phyloP scores from a whole-genome alignment of 2,329 filamentous ascomycete species.

The Balansia obtecta region DNA sequence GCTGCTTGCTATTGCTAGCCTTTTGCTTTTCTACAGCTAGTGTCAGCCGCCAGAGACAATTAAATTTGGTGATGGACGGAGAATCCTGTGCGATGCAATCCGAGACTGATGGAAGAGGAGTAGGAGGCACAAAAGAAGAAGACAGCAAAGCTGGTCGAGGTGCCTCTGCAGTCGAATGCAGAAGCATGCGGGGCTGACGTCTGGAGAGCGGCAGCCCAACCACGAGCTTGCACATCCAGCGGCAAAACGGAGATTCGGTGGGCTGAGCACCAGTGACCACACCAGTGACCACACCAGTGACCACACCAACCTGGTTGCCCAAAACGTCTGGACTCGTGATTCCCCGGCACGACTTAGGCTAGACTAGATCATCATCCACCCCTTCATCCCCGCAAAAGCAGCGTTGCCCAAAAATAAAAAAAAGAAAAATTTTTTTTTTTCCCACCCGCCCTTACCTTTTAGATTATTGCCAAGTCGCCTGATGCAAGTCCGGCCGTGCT shows the following conservation, averaged over 20 bases:
- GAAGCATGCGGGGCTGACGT: neutral
- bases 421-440: too few species aligned
- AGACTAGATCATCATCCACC: neutral
- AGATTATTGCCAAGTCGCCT: neutral
- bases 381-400: neutral
- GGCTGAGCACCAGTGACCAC: too few species aligned
- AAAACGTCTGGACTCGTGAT: too few species aligned
- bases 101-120: neutral
- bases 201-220: neutral
- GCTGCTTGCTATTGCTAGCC: too few species aligned
- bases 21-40: neutral
- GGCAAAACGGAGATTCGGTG: too few species aligned
- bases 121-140: neutral
- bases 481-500: neutral
- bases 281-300: too few species aligned
- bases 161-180: slow-evolving; percentile 2
- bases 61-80: neutral
- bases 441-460: neutral
- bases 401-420: neutral
- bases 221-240: neutral
- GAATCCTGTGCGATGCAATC: neutral
- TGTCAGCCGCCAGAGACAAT: neutral
- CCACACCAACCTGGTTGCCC: too few species aligned
- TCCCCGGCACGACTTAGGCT: too few species aligned
- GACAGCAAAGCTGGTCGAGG: neutral